These are phyloP conservation scores for Hypoxylon sp. DNA, from an alignment of 2,329 filamentous ascomycete species.

Conservation along the genomic window DNA sequence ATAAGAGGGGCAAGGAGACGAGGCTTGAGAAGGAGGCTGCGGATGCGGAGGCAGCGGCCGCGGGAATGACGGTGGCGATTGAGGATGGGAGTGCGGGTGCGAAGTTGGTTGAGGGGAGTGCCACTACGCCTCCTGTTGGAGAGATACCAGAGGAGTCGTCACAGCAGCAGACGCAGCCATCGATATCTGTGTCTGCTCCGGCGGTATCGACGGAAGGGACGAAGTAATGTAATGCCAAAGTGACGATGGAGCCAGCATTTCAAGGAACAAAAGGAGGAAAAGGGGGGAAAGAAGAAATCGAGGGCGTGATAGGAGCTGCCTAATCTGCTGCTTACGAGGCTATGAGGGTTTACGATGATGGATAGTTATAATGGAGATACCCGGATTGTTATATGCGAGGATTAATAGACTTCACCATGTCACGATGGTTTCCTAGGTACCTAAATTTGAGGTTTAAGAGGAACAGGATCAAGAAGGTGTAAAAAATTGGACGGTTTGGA, in stretches of 20 bases:
- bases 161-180: slow-evolving; percentile 13
- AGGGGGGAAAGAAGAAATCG: neutral
- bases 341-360: slow-evolving; percentile 8
- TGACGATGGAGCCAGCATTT: neutral
- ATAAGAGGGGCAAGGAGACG: slow-evolving; percentile 92
- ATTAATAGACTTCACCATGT: slow-evolving; percentile 11
- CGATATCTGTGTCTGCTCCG: slow-evolving; percentile 19
- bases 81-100: slow-evolving; percentile 6
- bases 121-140: slow-evolving; percentile 6
- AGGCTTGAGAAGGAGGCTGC: slow-evolving; percentile 76
- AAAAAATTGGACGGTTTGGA: neutral
- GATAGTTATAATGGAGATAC: slow-evolving; percentile 19
- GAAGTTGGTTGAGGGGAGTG: neutral
- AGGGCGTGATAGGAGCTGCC: neutral
- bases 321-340: neutral
- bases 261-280: neutral
- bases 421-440: neutral
- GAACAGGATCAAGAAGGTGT: neutral
- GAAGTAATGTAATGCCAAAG: neutral
- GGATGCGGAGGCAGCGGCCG: slow-evolving; percentile 38
- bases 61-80: neutral
- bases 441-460: neutral
- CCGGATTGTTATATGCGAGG: slow-evolving; percentile 12
- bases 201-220: neutral
- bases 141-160: neutral